Conservation (phyloP, 768 basidiomycete species). For the Boletus rex-veris region DNA sequence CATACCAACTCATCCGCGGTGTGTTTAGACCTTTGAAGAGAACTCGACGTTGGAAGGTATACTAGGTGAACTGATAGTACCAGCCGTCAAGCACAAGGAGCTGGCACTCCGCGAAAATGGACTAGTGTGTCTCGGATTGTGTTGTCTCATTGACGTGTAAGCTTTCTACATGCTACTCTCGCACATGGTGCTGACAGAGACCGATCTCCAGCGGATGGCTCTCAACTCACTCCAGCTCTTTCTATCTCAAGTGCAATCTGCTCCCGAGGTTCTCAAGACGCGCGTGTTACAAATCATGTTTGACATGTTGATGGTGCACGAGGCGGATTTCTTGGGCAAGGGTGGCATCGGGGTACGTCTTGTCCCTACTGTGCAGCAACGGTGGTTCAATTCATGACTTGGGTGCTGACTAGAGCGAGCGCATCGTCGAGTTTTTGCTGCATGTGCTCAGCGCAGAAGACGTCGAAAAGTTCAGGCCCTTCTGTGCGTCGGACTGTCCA, state of each 20-base stretch:
- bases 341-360: constrained; percentile 33
- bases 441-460: constrained; percentile 51
- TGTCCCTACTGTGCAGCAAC: neutral
- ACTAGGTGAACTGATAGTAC: constrained; percentile 81
- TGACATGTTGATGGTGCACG: constrained; percentile 84
- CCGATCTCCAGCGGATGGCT: constrained; percentile 26
- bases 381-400: no score
- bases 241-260: constrained; percentile 63
- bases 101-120: constrained; percentile 61
- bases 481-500: constrained; percentile 77
- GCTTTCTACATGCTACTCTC: neutral
- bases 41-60: constrained; percentile 68
- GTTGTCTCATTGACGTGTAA: constrained; percentile 62
- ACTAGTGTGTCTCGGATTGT: constrained; percentile 65
- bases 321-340: constrained; percentile 56
- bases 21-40: constrained; percentile 51
- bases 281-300: constrained; percentile 78
- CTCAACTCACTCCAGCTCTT: constrained; percentile 74
- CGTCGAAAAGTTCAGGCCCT: constrained; percentile 66
- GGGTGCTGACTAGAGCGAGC: constrained; percentile 37
- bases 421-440: constrained; percentile 66
- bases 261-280: constrained; percentile 62
- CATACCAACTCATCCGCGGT: neutral
- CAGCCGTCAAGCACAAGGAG: constrained; percentile 87
- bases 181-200: neutral